Evolutionary conservation across 2,329 filamentous ascomycete species (phyloP).

Genomic region (Fusarium sp.): DNA sequence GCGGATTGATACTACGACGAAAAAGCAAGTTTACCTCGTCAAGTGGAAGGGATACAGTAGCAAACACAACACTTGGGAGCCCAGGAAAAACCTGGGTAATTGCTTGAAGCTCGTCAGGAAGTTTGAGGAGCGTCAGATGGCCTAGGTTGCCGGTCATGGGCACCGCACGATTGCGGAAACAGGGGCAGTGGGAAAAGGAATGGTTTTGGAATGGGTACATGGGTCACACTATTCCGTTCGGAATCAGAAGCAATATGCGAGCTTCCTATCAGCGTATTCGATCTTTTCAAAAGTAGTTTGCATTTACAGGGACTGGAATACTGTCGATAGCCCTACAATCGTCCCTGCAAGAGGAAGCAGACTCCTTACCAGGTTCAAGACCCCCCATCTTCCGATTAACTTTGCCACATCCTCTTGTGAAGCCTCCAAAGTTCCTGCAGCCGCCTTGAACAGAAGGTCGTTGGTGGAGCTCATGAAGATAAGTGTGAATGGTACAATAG

Average conservation of each 20-base stretch:
- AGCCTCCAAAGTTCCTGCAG: constrained; percentile 34
- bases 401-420: constrained; percentile 42
- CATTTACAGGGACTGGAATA: constrained; percentile 38
- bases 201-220: not conserved
- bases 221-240: not conserved
- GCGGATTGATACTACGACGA: constrained; percentile 55
- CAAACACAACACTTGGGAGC: constrained; percentile 67
- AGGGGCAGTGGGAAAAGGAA: not conserved
- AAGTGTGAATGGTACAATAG: constrained; percentile 58
- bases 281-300: not conserved
- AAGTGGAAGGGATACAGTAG: constrained; percentile 66
- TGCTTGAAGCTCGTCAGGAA: constrained; percentile 54
- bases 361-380: constrained; percentile 51
- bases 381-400: constrained; percentile 43
- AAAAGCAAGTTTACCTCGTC: constrained; percentile 59
- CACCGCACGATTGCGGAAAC: not conserved
- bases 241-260: too few relatives aligned
- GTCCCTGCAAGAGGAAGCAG: constrained; percentile 52
- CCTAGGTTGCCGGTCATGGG: not conserved
- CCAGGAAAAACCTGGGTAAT: constrained; percentile 58
- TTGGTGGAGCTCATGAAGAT: constrained; percentile 57
- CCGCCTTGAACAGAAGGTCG: constrained; percentile 48
- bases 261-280: not conserved
- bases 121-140: constrained; percentile 50
- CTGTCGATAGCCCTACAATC: constrained; percentile 40